Evolutionary conservation across 306 rosid genomes (phyloP).

Genomic region (Comarum palustre): DNA sequence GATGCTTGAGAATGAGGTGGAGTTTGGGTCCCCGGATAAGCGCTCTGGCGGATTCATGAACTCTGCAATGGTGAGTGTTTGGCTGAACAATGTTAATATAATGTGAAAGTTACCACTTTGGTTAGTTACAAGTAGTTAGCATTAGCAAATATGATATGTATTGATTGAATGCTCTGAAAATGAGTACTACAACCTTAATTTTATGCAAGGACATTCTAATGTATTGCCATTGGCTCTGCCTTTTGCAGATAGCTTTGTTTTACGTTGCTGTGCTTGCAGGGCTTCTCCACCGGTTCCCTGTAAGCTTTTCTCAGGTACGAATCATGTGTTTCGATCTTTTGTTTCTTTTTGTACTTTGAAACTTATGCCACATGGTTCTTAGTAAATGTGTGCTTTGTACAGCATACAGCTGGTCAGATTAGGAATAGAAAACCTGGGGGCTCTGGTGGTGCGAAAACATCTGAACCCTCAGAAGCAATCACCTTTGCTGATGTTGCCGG

Average conservation of each 20-base stretch:
- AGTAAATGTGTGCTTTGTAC: slow-evolving; percentile 41
- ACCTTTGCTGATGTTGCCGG: slow-evolving; percentile 98
- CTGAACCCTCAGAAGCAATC: slow-evolving; percentile 79
- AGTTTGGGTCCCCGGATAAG: slow-evolving; percentile 90
- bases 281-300: slow-evolving; percentile 83
- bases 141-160: background rate
- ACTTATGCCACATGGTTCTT: slow-evolving; percentile 26
- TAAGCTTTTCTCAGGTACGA: slow-evolving; percentile 78
- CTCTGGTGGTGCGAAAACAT: slow-evolving; percentile 62
- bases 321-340: background rate
- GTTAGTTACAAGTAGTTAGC: background rate
- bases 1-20: slow-evolving; percentile 94
- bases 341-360: slow-evolving; percentile 15
- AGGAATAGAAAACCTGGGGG: slow-evolving; percentile 82
- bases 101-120: background rate
- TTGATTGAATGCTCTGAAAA: background rate
- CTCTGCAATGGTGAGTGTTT: slow-evolving; percentile 63
- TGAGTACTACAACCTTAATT: background rate
- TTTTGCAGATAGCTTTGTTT: slow-evolving; percentile 80
- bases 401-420: slow-evolving; percentile 88
- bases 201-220: slow-evolving; percentile 10
- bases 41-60: slow-evolving; percentile 83
- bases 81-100: background rate
- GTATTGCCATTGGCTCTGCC: slow-evolving; percentile 31
- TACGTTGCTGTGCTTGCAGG: slow-evolving; percentile 82